Evolutionary conservation across 2,329 filamentous ascomycete species (phyloP).

Genomic region (Penicillium crustosum): DNA sequence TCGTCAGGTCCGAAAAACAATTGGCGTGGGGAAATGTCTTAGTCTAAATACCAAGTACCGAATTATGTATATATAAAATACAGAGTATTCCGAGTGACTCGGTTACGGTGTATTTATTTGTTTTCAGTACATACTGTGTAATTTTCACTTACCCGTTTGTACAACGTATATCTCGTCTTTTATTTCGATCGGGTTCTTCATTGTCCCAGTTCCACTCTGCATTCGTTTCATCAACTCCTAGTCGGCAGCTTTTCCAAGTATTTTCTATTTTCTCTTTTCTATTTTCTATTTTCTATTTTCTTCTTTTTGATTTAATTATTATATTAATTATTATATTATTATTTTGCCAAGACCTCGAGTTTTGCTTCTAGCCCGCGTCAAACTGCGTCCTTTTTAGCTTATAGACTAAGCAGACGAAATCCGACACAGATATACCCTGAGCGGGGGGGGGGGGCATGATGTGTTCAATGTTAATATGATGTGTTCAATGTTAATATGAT

Average conservation of each 20-base stretch:
- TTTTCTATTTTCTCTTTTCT: too few species aligned
- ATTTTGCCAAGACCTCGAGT: constrained; percentile 5
- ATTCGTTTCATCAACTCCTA: not conserved
- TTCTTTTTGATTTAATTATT: not conserved
- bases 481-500: not conserved
- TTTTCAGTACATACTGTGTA: not conserved
- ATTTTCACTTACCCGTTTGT: not conserved
- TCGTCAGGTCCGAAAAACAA: constrained; percentile 5
- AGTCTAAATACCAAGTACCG: not conserved
- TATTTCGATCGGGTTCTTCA: not conserved
- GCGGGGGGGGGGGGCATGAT: not conserved
- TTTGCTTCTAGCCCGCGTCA: constrained; percentile 7
- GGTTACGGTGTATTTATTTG: not conserved
- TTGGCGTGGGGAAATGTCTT: constrained; percentile 5
- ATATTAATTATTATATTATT: not conserved
- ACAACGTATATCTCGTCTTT: not conserved
- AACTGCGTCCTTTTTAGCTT: not conserved
- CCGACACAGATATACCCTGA: not conserved
- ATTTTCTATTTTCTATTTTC: too few species aligned
- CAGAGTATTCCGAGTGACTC: not conserved
- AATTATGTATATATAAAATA: not conserved
- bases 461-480: not conserved
- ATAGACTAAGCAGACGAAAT: not conserved
- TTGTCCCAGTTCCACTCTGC: not conserved
- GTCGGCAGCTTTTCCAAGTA: not conserved